Base-by-base conservation (phyloP, 225 moss, liverwort and hornwort species). In the Pleurozium schreberi region DNA sequence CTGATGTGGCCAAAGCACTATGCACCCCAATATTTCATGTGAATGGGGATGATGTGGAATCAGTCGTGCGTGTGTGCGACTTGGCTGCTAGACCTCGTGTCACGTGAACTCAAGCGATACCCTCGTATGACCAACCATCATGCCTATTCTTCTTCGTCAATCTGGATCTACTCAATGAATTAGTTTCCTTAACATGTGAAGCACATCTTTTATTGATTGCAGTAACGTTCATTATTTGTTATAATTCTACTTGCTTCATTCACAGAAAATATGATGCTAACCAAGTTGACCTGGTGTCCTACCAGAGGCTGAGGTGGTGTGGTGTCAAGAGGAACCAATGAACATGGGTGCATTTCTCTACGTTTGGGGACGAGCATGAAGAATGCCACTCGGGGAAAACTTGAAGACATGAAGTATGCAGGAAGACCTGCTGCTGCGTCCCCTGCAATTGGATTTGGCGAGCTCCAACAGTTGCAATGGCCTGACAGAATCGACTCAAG, bases 321-420 rank as follows among this genome's bases (percentile, higher is more conserved):
- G 98, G 97, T 96, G 97, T 85, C 98, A 98, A 90, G 98, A 98
- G 81, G 97, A 98, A 88, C 98, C 98, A 21, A 96, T 95, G 96
- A 97, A 98, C 28, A 97, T 97, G 97, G 97, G 98, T 69, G 91
- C 90, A 5, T 97, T 91, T 90, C 75, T 87, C 11, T 97, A 92
- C 88, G 92, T 93, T 55, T 98, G 62, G 97, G 93, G 50, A 92
- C 91, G 65, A 92, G 95, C n/a, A 92, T 98, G 77, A 90, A 66
- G 69, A 45, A 84, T 17, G 76, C 85, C 17, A 87, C 87, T 69
- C 92, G 95, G 80, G 96, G 98, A 33, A 88, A 90, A 50, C 90
- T 91, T 71, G 95, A 97, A 47, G 93, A 98, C 75, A 88, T 97
- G 84, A 98, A 95, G 74, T 98, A 97, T 84, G 95, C 93, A 45